Base-by-base conservation (phyloP, 768 basidiomycete species). In the Phylloporus arenicola region DNA sequence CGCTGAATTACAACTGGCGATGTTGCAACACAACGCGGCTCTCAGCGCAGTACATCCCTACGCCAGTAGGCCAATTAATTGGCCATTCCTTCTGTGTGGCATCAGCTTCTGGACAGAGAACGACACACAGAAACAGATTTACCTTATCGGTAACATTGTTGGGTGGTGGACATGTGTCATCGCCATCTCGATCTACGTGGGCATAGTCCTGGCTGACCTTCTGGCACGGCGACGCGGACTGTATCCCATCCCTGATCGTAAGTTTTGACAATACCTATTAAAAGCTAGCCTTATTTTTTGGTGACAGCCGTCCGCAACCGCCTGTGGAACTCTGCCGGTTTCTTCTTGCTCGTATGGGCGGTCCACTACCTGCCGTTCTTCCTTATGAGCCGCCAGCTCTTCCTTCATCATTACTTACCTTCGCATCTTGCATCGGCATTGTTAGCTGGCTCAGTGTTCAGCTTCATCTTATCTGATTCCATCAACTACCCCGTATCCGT, bases 11-110 rank as follows among this genome's bases (percentile, higher is more conserved):
- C 96, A 99, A 62, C 70, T 95, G 39, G 73, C 95, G 49, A 98
- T 98, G 95, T 71, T 98, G 57, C 92, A 96, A 64, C 96, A 99
- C 74, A 99, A 99, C 61, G 94, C 96, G n/a, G 96, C 93, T 19
- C 75, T 99, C 56, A 95, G 92, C 22, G 89, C 92, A n/a, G 89
- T 88, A 4, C 96, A 99, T 65, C 96, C 96, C 37, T 99, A 99
- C 65, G 93, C 96, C 4, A 90, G 88, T 52, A 78, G 77, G n/a
- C 93, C 96, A 6, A 85, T 97, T 70, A 93, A 95, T 65, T 99
- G 96, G 96, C 96, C 96, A 6, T 98, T 98, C 83, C 79, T 93
- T 34, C 70, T 97, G 25, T 91, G 77, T 55, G 96, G 96, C 43
- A 98, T 99, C 72, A 94, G 92, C 64, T 98, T 98, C 78, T 99